phyloP scores from a whole-genome alignment of 495 filamentous ascomycete genomes.

The Aspergillus taichungensis region DNA sequence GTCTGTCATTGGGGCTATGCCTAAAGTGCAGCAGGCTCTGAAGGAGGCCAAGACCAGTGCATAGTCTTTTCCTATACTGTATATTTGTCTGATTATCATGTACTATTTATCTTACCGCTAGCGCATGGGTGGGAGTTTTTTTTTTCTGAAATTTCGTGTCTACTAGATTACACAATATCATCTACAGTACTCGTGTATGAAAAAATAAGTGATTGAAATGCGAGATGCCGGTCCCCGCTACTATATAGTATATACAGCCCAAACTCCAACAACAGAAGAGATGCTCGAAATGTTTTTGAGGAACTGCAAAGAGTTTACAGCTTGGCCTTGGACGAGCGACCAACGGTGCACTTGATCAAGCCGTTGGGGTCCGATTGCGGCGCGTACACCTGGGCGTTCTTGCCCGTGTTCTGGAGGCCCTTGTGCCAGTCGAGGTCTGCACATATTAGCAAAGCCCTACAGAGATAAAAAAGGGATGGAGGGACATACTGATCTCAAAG shows the following conservation, averaged over 20 bases:
- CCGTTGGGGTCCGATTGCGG: conserved; percentile 91
- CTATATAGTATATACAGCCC: too few species aligned
- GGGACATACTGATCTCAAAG: conserved; percentile 77
- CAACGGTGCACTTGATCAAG: conserved; percentile 90
- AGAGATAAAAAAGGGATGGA: not conserved
- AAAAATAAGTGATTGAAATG: not conserved
- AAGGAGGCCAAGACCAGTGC: conserved; percentile 32
- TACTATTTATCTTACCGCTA: conserved; percentile 29
- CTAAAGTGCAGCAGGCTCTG: conserved; percentile 41
- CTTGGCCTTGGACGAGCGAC: conserved; percentile 42
- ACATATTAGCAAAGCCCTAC: conserved; percentile 11
- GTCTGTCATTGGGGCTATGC: conserved; percentile 25
- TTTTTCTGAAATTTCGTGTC: conserved; percentile 18
- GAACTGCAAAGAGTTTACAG: conserved; percentile 14
- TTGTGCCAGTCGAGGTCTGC: conserved; percentile 95
- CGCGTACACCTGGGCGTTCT: conserved; percentile 91
- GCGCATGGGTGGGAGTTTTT: conserved; percentile 44
- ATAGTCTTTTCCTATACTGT: conserved; percentile 17
- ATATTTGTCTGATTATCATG: conserved; percentile 22
- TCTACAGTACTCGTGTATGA: not conserved
- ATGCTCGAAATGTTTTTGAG: too few species aligned
- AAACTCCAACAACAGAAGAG: too few species aligned
- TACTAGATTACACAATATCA: conserved; percentile 10
- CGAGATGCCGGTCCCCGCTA: not conserved
- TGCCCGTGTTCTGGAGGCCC: conserved; percentile 91